Evolutionary conservation across 225 moss, liverwort and hornwort genomes (phyloP), one percentile per base, ranked within the genome.

Genomic region (Takakia lepidozioides): DNA sequence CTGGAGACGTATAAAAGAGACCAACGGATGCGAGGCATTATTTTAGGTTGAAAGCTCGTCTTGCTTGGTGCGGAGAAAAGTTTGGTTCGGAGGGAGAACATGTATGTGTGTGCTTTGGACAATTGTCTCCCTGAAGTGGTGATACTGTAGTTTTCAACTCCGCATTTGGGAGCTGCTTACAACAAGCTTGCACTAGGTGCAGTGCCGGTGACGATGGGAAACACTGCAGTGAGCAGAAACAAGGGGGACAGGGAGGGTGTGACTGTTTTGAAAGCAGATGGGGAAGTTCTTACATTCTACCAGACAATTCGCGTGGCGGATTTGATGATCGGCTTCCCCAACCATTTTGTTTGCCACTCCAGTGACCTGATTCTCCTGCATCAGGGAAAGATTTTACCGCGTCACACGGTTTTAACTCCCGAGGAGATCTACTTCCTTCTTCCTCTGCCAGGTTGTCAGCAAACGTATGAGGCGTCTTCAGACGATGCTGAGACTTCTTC

Each of bases 261-360:
- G 49, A 90, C 86, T 0, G 71, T 90, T 0, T 38, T 95, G 56
- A 76, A 87, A 27, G 73, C 75, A 0, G 73, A 95, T 35, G 90
- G 95, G 3, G 67, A 72, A 10, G 87, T 95, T 7, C 2, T 90
- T 5, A 64, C 87, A 13, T 65, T 87, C 3, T 28, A 60, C 7
- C 74, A 75, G 2, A 45, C 75, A 1, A 53, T 87, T 27, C 80
- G 87, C 2, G 90, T 90, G 0, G 71, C 81, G 18, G 90, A 95
- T 74, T 64, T 95, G 10, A 59, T 95, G 20, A 29, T 62, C 17
- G 72, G 72, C 18, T 55, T 81, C 48, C 90, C 95, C 9, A 65
- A 72, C 43, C 90, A 95, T 50, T 95, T 95, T 8, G 87, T 95
- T 0, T 95, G 95, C 52, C 90, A 95, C 55, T 95, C 95, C 0